phyloP scores from a whole-genome alignment of 1,284 basidiomycete genomes.

The Phylloporus sp. region DNA sequence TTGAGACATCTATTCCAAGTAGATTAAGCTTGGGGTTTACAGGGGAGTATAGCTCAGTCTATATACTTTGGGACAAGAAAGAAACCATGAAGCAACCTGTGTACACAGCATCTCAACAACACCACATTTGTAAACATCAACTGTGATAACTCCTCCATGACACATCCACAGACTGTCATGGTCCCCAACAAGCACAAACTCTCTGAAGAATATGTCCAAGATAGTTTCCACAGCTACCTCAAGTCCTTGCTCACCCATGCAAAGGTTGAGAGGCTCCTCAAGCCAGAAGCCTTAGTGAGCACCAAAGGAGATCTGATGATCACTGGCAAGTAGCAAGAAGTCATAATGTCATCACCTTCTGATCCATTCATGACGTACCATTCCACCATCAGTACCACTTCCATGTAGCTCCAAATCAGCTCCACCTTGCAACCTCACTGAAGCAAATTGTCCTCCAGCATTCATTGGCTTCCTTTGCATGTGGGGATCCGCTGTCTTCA shows the following conservation, averaged over 20 bases:
- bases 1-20: too few relatives aligned
- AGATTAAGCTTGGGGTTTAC: too few relatives aligned
- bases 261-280: conserved; percentile 71
- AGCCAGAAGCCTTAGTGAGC: conserved; percentile 69
- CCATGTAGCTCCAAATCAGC: conserved; percentile 47
- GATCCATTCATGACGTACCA: conserved; percentile 41
- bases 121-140: too few relatives aligned
- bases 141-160: too few relatives aligned
- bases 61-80: too few relatives aligned
- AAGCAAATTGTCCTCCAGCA: conserved; percentile 57
- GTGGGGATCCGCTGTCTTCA: conserved; percentile 69
- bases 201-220: conserved; percentile 66
- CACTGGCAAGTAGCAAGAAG: conserved; percentile 56
- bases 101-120: too few relatives aligned
- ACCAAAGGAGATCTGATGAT: conserved; percentile 83
- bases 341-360: conserved; percentile 43
- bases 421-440: conserved; percentile 51
- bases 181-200: conserved; percentile 38
- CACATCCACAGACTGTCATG: conserved; percentile 15
- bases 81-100: too few relatives aligned
- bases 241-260: conserved; percentile 77
- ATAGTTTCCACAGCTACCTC: conserved; percentile 79
- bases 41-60: too few relatives aligned
- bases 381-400: conserved; percentile 63
- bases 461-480: conserved; percentile 72